These are phyloP conservation scores for Cercospora sesami DNA, from an alignment of 2,329 filamentous ascomycete species.

Conservation along the genomic window DNA sequence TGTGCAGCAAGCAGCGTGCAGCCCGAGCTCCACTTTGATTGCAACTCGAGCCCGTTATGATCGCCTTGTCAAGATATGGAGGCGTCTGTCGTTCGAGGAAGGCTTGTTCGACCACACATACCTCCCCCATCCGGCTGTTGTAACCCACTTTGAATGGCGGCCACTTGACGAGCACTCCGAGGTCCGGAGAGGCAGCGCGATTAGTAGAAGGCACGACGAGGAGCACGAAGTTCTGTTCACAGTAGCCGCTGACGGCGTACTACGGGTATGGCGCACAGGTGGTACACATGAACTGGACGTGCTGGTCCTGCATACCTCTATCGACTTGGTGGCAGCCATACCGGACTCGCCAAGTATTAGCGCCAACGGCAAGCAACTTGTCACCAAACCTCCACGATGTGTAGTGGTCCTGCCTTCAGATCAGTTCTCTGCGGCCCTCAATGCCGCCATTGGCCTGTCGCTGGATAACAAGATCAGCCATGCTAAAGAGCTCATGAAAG, in stretches of 20 bases:
- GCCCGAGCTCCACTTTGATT: slow-evolving; percentile 83
- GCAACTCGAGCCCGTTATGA: slow-evolving; percentile 79
- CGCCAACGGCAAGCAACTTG: slow-evolving; percentile 52
- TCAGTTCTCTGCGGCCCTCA: slow-evolving; percentile 68
- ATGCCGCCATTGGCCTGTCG: slow-evolving; percentile 54
- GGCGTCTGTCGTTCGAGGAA: slow-evolving; percentile 80
- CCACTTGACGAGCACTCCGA: slow-evolving; percentile 66
- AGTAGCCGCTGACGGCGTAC: slow-evolving; percentile 73
- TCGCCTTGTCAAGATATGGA: slow-evolving; percentile 88
- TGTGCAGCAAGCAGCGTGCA: slow-evolving; percentile 73
- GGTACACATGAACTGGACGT: slow-evolving; percentile 71
- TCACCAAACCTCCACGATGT: slow-evolving; percentile 56
- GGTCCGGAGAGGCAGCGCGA: slow-evolving; percentile 49
- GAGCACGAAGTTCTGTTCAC: slow-evolving; percentile 86
- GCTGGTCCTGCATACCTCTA: slow-evolving; percentile 74
- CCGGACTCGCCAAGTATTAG: slow-evolving; percentile 35
- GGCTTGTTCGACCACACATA: slow-evolving; percentile 89
- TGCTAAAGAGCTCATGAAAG: slow-evolving; percentile 79
- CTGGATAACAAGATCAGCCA: slow-evolving; percentile 58
- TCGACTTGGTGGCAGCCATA: slow-evolving; percentile 74
- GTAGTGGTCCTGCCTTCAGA: slow-evolving; percentile 80
- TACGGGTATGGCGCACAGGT: slow-evolving; percentile 80
- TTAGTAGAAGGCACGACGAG: slow-evolving; percentile 35
- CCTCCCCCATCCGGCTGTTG: slow-evolving; percentile 74
- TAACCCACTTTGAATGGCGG: slow-evolving; percentile 85